These are phyloP conservation scores for Berberis thunbergii DNA, from an alignment of 164 flowering plant species.

Conservation along the genomic window DNA sequence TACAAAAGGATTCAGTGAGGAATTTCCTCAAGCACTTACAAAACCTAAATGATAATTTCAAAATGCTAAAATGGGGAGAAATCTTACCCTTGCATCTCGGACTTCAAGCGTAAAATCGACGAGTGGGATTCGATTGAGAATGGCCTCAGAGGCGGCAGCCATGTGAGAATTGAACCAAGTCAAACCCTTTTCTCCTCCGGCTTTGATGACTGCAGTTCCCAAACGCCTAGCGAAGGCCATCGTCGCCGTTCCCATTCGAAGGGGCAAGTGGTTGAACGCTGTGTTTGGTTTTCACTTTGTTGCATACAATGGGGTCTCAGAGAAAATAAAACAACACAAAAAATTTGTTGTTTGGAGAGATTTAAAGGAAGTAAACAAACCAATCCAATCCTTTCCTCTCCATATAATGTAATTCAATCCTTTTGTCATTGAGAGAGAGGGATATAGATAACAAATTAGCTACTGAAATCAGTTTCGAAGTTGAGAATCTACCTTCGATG, in stretches of 20 bases:
- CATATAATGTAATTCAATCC: too few species aligned
- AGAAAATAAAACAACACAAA: too few species aligned
- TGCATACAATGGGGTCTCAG: too few species aligned
- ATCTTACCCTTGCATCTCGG: slow-evolving; percentile 73
- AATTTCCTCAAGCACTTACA: slow-evolving; percentile 34
- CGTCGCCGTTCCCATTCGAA: neutral
- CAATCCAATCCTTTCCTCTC: too few species aligned
- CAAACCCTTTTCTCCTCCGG: neutral
- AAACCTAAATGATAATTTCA: neutral
- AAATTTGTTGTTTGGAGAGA: too few species aligned
- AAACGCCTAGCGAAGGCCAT: neutral
- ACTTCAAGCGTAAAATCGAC: slow-evolving; percentile 69
- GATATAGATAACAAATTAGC: too few species aligned
- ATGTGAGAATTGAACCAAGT: slow-evolving; percentile 66
- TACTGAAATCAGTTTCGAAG: too few species aligned
- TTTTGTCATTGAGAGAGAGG: too few species aligned
- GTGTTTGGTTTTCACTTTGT: too few species aligned
- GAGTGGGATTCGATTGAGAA: slow-evolving; percentile 51
- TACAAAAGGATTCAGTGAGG: slow-evolving; percentile 5
- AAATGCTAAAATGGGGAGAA: neutral
- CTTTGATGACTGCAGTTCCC: neutral
- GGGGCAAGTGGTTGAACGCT: too few species aligned
- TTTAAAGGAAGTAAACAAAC: too few species aligned
- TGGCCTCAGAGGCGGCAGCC: slow-evolving; percentile 77
- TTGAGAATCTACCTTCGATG: too few species aligned